These are phyloP conservation scores for Aspergillus asperescens DNA, from an alignment of 495 filamentous ascomycete species.

Conservation along the genomic window DNA sequence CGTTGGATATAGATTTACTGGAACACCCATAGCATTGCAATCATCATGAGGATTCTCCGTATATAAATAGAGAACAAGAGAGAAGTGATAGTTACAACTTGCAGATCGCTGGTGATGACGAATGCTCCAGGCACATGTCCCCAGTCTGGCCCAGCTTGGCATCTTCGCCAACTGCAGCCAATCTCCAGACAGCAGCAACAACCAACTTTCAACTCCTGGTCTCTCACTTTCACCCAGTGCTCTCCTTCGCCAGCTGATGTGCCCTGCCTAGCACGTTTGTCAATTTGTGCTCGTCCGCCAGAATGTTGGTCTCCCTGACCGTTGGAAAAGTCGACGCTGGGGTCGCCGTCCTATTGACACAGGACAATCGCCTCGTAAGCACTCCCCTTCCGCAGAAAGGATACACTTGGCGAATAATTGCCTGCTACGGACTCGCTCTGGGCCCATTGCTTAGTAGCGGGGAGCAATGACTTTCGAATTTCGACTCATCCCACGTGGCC, in stretches of 20 bases:
- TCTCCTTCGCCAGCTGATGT: constrained; percentile 1
- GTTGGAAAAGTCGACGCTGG: constrained; percentile 99
- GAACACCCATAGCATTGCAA: too few species aligned
- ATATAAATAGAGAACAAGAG: background rate
- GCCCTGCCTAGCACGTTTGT: background rate
- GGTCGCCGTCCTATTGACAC: constrained; percentile 91
- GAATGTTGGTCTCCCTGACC: constrained; percentile 93
- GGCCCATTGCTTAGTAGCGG: background rate
- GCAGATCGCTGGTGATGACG: background rate
- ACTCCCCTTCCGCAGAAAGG: constrained; percentile 7
- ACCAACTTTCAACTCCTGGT: constrained; percentile 10
- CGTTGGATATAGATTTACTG: too few species aligned
- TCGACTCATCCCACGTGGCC: background rate
- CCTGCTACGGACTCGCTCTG: background rate
- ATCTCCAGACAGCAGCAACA: constrained; percentile 15
- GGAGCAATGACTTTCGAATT: constrained; percentile 1
- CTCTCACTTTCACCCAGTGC: background rate
- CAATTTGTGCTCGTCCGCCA: constrained; percentile 12
- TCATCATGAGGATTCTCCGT: too few species aligned
- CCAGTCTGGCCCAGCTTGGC: constrained; percentile 16
- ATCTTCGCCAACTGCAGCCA: constrained; percentile 19
- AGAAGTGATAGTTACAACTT: too few species aligned
- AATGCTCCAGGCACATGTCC: constrained; percentile 12
- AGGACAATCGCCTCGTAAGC: constrained; percentile 92
- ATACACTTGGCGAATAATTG: background rate